A percentile compares a stretch with the other conserved stretches of the same genome.
phyloP scores from a whole-genome alignment of 1,284 basidiomycete genomes.

The Fomitopsis schrenkii region DNA sequence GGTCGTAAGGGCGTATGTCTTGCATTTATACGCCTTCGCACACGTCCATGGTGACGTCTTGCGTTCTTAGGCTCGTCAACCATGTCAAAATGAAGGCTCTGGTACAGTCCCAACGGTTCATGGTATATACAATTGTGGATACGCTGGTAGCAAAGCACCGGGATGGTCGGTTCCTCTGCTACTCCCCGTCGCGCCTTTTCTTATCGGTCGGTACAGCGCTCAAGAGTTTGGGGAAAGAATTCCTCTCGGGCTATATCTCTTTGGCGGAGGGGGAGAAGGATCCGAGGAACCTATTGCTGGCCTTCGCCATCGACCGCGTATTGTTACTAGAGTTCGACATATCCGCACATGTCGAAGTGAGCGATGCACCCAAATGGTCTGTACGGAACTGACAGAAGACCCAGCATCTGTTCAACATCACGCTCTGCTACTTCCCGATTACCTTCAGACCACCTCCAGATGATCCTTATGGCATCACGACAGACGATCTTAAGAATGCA shows the following conservation, averaged over 20 bases:
- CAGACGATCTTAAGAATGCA: slow-evolving; percentile 79
- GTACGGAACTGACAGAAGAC: not conserved
- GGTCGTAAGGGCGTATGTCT: slow-evolving; percentile 63
- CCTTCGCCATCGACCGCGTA: slow-evolving; percentile 85
- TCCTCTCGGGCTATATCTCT: slow-evolving; percentile 74
- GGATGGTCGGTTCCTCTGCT: slow-evolving; percentile 42
- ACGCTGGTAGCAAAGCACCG: slow-evolving; percentile 72
- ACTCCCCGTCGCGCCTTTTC: not conserved
- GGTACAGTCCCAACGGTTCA: slow-evolving; percentile 79
- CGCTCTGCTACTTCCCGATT: slow-evolving; percentile 99
- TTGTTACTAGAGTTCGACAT: slow-evolving; percentile 89
- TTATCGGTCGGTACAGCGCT: slow-evolving; percentile 42
- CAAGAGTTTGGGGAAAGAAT: slow-evolving; percentile 66
- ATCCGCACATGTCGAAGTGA: slow-evolving; percentile 69
- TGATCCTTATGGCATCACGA: slow-evolving; percentile 91
- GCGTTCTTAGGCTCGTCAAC: slow-evolving; percentile 57
- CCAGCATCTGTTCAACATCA: slow-evolving; percentile 91
- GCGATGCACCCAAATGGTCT: slow-evolving; percentile 14
- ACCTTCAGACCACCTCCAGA: slow-evolving; percentile 94
- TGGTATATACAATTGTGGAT: slow-evolving; percentile 84
- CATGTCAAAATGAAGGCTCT: slow-evolving; percentile 81
- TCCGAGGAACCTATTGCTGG: slow-evolving; percentile 88
- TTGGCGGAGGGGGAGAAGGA: slow-evolving; percentile 97
- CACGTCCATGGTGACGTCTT: not conserved
- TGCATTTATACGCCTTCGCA: not conserved